These are phyloP conservation scores for Blastobotrys elegans DNA, from an alignment of 1,139 yeast species.

Conservation along the genomic window DNA sequence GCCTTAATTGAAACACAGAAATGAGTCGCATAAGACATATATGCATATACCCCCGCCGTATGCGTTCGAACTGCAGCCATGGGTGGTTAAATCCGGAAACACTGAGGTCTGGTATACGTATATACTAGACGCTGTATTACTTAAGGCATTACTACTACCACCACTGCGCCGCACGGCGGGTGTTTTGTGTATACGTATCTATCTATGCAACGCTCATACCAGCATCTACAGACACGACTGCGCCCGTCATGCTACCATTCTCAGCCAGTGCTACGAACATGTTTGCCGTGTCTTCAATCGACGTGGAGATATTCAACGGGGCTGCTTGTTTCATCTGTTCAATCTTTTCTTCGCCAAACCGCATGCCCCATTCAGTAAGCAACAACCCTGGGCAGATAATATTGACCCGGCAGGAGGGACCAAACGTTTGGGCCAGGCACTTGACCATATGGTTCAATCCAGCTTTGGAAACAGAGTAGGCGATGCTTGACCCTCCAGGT, in stretches of 20 bases:
- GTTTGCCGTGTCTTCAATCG: conserved; percentile 37
- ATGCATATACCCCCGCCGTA: too few relatives aligned
- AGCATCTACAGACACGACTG: conserved; percentile 34
- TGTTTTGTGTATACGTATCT: not conserved
- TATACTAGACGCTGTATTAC: too few relatives aligned
- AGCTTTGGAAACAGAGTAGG: conserved; percentile 40
- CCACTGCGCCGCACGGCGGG: conserved; percentile 2
- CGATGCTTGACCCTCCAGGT: conserved; percentile 37
- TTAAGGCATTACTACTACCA: too few relatives aligned
- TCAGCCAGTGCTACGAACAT: conserved; percentile 34
- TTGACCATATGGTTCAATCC: conserved; percentile 37
- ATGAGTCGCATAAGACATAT: too few relatives aligned
- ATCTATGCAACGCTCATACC: too few relatives aligned
- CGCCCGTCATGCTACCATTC: conserved; percentile 35
- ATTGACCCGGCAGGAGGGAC: conserved; percentile 35
- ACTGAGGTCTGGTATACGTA: too few relatives aligned
- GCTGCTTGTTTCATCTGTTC: conserved; percentile 25
- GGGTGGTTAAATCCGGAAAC: too few relatives aligned
- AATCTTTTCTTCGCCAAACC: conserved; percentile 34
- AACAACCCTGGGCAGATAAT: conserved; percentile 41
- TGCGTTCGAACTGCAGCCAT: too few relatives aligned
- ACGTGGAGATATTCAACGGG: conserved; percentile 33
- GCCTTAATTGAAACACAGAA: too few relatives aligned
- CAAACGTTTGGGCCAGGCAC: conserved; percentile 37
- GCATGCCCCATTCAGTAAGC: conserved; percentile 40